Base-by-base conservation (phyloP, 2,329 filamentous ascomycete genomes). In the Phyllosticta capitalensis region DNA sequence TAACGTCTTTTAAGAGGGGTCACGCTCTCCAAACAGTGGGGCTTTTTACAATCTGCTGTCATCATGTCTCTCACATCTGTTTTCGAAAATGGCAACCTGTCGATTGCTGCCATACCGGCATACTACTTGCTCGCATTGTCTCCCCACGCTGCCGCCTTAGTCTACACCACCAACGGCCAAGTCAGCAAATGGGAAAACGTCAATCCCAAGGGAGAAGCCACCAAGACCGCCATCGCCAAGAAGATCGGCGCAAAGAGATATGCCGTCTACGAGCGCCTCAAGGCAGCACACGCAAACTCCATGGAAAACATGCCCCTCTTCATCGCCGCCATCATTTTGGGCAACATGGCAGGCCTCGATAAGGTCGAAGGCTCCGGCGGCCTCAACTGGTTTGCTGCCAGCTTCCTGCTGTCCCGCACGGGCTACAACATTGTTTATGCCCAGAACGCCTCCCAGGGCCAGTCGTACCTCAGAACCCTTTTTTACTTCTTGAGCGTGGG, bases 261-360 rank as follows among this genome's bases (percentile, higher is more conserved):
- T 62, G 73, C 70, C 12, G 69, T 66, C 7, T 79, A 72, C 56
- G 76, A 79, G 66, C 75, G 78, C 49, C 69, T 73, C 21, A 72
- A 76, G 61, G 70, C 74, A 5, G 78, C 75, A 33, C 75, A 79
- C 62, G 68, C 72, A 26, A 79, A 79, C 63, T 71, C 72, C 26
- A 69, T 78, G 62, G 77, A 80, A 67, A 77, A 74, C 56, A 67
- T 79, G 58, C 74, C 77, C 1, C 62, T 79, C 9, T 79, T 78
- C 61, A 65, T 74, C 9, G 70, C 75, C 1, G 74, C 76, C 1
- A 68, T 79, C 9, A 67, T 79, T 14, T 66, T 75, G 5, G 76
- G 74, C 0, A 72, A 78, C 51, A 63, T 78, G 56, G 77, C 74
- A 59, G 67, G 69, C 9, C 20, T 72, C 56, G 65, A 67, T 61